Evolutionary conservation across 768 basidiomycete species (phyloP).

Genomic region (Lactarius pseudohatsudake): DNA sequence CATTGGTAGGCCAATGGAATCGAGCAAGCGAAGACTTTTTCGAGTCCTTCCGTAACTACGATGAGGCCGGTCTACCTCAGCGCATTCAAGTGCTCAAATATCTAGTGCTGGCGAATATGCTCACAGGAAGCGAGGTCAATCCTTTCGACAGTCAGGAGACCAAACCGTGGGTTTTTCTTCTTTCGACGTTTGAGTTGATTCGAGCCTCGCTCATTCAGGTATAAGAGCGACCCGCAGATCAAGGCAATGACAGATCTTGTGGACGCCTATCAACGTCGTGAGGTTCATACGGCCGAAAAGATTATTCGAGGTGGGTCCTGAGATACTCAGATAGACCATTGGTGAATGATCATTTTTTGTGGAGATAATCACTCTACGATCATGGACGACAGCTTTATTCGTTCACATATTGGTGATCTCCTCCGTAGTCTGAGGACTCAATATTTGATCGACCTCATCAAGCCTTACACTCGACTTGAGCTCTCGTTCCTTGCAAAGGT

Average conservation of each 20-base stretch:
- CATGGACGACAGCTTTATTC: slow-evolving; percentile 94
- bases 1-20: slow-evolving; percentile 81
- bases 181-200: not conserved
- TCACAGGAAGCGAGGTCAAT: slow-evolving; percentile 97
- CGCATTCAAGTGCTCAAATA: slow-evolving; percentile 98
- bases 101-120: slow-evolving; percentile 95
- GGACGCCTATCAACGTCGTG: slow-evolving; percentile 92
- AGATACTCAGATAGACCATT: not conserved
- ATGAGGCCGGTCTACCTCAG: slow-evolving; percentile 95
- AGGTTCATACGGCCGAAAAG: slow-evolving; percentile 97
- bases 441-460: slow-evolving; percentile 97
- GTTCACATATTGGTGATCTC: slow-evolving; percentile 94
- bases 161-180: slow-evolving; percentile 75
- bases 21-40: slow-evolving; percentile 98
- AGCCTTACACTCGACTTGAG: slow-evolving; percentile 94
- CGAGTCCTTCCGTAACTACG: slow-evolving; percentile 97
- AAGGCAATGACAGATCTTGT: slow-evolving; percentile 98
- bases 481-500: slow-evolving; percentile 92
- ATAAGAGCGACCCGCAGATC: slow-evolving; percentile 95
- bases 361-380: slow-evolving; percentile 92
- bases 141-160: slow-evolving; percentile 99
- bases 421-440: slow-evolving; percentile 92
- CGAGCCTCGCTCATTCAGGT: slow-evolving; percentile 46
- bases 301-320: slow-evolving; percentile 72
- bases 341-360: slow-evolving; percentile 5